Base-by-base conservation (phyloP, 208 protist genomes). In the Leptomonas pyrrhocoris region DNA sequence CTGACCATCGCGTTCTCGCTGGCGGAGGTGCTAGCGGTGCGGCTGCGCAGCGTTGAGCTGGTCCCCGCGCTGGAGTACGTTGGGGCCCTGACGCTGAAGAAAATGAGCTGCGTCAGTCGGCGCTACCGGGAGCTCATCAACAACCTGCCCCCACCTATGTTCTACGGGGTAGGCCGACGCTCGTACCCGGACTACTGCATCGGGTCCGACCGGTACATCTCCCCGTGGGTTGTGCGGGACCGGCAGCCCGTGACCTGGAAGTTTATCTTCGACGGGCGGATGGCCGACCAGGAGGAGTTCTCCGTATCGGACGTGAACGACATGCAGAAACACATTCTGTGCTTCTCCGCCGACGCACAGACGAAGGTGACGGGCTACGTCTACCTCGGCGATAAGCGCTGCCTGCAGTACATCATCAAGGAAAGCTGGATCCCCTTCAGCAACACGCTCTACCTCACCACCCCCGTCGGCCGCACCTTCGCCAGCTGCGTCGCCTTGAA, bases 181-280 rank as follows among this genome's bases (percentile, higher is more conserved):
- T 68, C 74, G 16, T 95, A 92, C 73, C 90, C 90, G 16, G 88
- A 95, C 72, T 95, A 95, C 74, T 85, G 75, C 51, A 48, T 84
- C 28, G 18, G 31, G 2, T 63, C 68, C 9, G 90, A 95, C 60
- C 77, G 80, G 50, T 67, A 72, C 36, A 77, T 50, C 55, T 92
- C 83, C 18, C 90, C 90, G 46, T 95, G 84, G 83, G 60, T 85
- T 28, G 79, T 95, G 36, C 79, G 68, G 11, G 87, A 90, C 45
- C 58, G 66, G 57, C 74, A 81, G 27, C 62, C 80, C 1, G 71
- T 93, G 13, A 83, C 59, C 43, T 95, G 84, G 83, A 63, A 74
- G 40, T 72, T 88, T 42, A 15, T 83, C 54, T 88, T 85, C 65
- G 87, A 93, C 30, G 74, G 80, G 23, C 83, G 79, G 48, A 40